Base-by-base conservation (phyloP, 2,329 filamentous ascomycete genomes). In the Cercospora nicotianae region DNA sequence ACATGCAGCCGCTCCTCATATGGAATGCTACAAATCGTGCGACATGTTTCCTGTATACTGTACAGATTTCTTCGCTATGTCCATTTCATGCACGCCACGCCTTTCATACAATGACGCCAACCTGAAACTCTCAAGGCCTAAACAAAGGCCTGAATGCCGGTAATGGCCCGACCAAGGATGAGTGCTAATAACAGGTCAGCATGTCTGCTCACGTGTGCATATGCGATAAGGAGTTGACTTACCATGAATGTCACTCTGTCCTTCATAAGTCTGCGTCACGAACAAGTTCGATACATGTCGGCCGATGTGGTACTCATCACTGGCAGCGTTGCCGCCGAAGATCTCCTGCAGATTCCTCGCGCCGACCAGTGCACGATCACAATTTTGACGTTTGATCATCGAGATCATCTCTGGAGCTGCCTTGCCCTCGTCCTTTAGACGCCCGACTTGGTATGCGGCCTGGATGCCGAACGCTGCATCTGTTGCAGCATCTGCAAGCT, bases 361-460 rank as follows among this genome's bases (percentile, higher is more conserved):
- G 72, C 94, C 93, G 31, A 87, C 83, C 75, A 99, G 83, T 16
- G 95, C 95, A 63, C 90, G 85, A 81, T 99, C 95, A 80, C 95
- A 99, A 81, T 99, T 99, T 83, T 98, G 94, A 73, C 95, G 86
- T 87, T 99, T 99, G 78, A 98, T 89, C 92, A 99, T 90, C 8
- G 87, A 89, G 76, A 99, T 96, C 94, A 98, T 98, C 83, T 99
- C 95, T 6, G 95, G 94, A 2, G 91, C 89, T 26, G 87, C 89
- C 80, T 93, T 92, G 71, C 94, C 94, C 78, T 92, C 89, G 75
- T 98, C 94, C 86, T 97, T 98, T 67, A 98, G 87, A 69, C 94
- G 86, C 63, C 93, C 94, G 39, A 98, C 94, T 81, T 99, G 95
- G 67, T 92, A 88, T 7, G 92, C 90, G 6, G 95, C 95, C 64